phyloP scores from a whole-genome alignment of 2,329 filamentous ascomycete species.

The Elsinoe fawcettii region DNA sequence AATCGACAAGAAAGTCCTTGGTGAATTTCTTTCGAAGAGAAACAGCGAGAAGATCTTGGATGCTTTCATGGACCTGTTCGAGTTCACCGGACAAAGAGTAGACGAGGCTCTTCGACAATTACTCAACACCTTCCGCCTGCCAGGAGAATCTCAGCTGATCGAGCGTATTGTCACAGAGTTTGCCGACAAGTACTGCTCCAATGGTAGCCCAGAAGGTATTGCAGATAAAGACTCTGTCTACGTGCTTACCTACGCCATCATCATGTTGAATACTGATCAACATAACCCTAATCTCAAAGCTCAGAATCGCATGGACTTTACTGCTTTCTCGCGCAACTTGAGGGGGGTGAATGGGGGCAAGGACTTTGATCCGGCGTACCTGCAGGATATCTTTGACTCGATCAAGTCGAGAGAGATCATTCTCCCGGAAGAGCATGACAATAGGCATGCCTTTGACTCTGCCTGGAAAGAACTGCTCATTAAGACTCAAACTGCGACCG shows the following conservation, averaged over 20 bases:
- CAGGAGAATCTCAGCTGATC: constrained; percentile 87
- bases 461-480: constrained; percentile 91
- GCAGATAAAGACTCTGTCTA: constrained; percentile 82
- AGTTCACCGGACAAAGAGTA: constrained; percentile 77
- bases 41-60: constrained; percentile 78
- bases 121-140: constrained; percentile 86
- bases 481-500: constrained; percentile 70
- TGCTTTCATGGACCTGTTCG: constrained; percentile 78
- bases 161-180: constrained; percentile 86
- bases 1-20: constrained; percentile 81
- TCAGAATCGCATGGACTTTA: constrained; percentile 72
- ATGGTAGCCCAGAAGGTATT: constrained; percentile 63
- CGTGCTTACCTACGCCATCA: constrained; percentile 88
- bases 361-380: constrained; percentile 75
- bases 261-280: constrained; percentile 94
- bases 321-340: constrained; percentile 81
- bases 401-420: constrained; percentile 95
- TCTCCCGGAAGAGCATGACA: constrained; percentile 92
- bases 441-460: constrained; percentile 92
- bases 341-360: constrained; percentile 78
- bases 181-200: constrained; percentile 71
- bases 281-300: constrained; percentile 84
- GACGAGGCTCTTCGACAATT: constrained; percentile 83
- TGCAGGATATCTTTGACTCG: constrained; percentile 79
- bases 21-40: constrained; percentile 87